Evolutionary conservation across 2,329 filamentous ascomycete species (phyloP), one percentile per base, ranked within the genome.

Genomic region (Septoria petroselini): DNA sequence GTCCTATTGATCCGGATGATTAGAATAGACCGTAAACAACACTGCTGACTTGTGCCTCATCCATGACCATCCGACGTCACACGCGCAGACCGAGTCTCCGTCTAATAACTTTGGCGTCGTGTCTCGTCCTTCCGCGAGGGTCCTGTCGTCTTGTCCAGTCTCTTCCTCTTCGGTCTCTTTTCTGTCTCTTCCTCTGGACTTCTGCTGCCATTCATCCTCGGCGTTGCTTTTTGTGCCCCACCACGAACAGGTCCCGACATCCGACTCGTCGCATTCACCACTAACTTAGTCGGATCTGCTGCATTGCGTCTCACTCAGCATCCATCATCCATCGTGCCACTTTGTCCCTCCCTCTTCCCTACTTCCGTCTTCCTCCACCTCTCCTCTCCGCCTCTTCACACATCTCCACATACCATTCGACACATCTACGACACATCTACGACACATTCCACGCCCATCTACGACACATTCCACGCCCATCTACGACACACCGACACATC

Each of bases 311-410:
- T 19, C 14, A 47, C 43, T 39, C 5, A 27, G 5, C 23, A 23
- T 21, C 23, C 37, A 27, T 27, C 23, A 23, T 21, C 23, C 37
- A 15, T 47, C 33, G 39, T 42, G 41, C 44, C 44, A 53, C 45
- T 38, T 35, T 39, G 40, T 41, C 34, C 37, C 37, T 29, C 33
- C 25, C 25, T 25, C 33, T 30, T 47, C 30, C n/a, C n/a, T n/a
- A n/a, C n/a, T n/a, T n/a, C n/a, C n/a, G n/a, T n/a, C n/a, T n/a
- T n/a, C n/a, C n/a, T n/a, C n/a, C n/a, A n/a, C n/a, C n/a, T n/a
- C 23, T 27, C 23, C 23, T 27, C 23, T 27, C 23, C 9, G 9
- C 23, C 5, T 5, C 23, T 9, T 27, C 23, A 27, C 23, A 27
- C 23, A 27, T 27, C n/a, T n/a, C n/a, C n/a, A n/a, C n/a, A n/a